phyloP scores from a whole-genome alignment of 768 basidiomycete species.

The Pleurotus tuoliensis region DNA sequence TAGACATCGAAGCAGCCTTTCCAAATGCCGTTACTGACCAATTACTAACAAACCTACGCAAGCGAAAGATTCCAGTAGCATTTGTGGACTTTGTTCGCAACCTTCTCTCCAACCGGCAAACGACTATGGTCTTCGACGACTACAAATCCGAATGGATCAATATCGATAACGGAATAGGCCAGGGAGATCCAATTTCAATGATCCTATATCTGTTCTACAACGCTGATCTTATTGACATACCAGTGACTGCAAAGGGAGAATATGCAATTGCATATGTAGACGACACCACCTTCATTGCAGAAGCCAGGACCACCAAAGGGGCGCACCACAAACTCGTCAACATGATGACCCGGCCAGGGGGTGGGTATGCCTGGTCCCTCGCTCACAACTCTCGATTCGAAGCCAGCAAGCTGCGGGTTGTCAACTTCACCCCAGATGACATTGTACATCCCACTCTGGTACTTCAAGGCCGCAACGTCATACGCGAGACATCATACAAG shows the following conservation, averaged over 20 bases:
- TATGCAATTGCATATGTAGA: slow-evolving; percentile 14
- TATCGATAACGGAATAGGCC: background rate
- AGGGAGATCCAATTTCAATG: background rate
- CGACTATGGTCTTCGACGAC: slow-evolving; percentile 17
- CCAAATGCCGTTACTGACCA: slow-evolving; percentile 29
- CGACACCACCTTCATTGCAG: slow-evolving; percentile 9
- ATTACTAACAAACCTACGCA: slow-evolving; percentile 28
- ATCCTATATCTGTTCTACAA: slow-evolving; percentile 21
- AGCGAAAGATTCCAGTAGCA: slow-evolving; percentile 19
- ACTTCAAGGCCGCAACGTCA: slow-evolving; percentile 9
- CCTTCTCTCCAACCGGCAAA: slow-evolving; percentile 9
- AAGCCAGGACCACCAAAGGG: slow-evolving; percentile 5
- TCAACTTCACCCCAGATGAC: slow-evolving; percentile 6
- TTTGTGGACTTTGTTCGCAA: slow-evolving; percentile 16
- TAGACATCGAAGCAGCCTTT: slow-evolving; percentile 41
- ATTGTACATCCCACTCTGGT: background rate
- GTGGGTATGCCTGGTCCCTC: slow-evolving; percentile 13
- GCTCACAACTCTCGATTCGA: slow-evolving; percentile 20
- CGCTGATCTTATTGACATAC: slow-evolving; percentile 14
- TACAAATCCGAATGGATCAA: slow-evolving; percentile 5
- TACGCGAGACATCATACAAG: slow-evolving; percentile 14
- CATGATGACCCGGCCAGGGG: slow-evolving; percentile 11
- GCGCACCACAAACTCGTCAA: slow-evolving; percentile 1
- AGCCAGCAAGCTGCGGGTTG: slow-evolving; percentile 15
- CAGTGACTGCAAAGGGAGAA: background rate